These are phyloP conservation scores for Porosira glacialis DNA, from an alignment of 352 stramenopile species.

Conservation along the genomic window DNA sequence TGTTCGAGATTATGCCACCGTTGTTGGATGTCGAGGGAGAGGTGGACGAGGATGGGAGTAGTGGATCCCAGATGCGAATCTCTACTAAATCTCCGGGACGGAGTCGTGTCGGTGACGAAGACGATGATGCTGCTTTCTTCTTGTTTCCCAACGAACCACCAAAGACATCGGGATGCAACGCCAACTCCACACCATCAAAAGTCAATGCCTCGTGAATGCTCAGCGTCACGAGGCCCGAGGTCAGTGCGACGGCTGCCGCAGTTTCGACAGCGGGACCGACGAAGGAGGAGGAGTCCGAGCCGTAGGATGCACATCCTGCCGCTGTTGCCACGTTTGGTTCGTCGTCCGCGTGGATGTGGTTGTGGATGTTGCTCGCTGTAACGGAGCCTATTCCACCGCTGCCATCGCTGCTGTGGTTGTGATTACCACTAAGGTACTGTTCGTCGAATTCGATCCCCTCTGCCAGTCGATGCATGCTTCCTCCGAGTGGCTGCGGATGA, in stretches of 20 bases:
- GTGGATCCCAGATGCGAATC: slow-evolving; percentile 45
- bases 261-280: not conserved
- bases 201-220: slow-evolving; percentile 77
- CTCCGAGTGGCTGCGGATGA: not conserved
- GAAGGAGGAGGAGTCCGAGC: slow-evolving; percentile 5
- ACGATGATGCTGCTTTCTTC: slow-evolving; percentile 12
- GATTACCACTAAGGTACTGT: slow-evolving; percentile 4
- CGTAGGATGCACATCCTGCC: not conserved
- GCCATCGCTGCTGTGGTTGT: not conserved
- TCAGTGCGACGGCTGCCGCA: slow-evolving; percentile 39
- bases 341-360: not conserved
- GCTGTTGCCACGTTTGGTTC: slow-evolving; percentile 10
- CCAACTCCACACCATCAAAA: slow-evolving; percentile 77
- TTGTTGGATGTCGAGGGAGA: not conserved
- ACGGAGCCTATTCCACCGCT: not conserved
- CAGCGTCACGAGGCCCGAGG: slow-evolving; percentile 65
- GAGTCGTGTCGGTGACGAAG: slow-evolving; percentile 4
- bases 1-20: too few species aligned
- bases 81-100: slow-evolving; percentile 52
- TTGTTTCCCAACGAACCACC: slow-evolving; percentile 4
- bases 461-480: not conserved
- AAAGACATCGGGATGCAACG: slow-evolving; percentile 77
- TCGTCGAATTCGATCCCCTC: not conserved
- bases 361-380: not conserved
- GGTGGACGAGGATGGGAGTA: slow-evolving; percentile 19